Percentiles rank a stretch among this genome's conserved stretches.
Evolutionary conservation across 1,284 basidiomycete species (phyloP).

Genomic region (Mycosarcoma maydis): DNA sequence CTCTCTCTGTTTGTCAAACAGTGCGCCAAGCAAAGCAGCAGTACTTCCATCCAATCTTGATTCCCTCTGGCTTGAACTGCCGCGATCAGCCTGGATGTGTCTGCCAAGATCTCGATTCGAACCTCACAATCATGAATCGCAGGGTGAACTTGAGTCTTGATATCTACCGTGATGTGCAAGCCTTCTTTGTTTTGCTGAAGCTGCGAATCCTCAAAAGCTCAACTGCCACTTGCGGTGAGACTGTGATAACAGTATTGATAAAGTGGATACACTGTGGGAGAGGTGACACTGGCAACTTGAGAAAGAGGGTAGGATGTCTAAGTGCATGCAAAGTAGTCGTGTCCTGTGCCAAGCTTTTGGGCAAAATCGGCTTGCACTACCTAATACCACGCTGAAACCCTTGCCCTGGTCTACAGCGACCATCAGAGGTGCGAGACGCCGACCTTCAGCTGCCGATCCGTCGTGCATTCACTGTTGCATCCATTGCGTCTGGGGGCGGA

Average conservation of each 20-base stretch:
- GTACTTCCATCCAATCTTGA: too few relatives aligned
- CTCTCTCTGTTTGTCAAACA: constrained; percentile 18
- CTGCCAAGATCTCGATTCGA: constrained; percentile 7
- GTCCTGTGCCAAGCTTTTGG: constrained; percentile 6
- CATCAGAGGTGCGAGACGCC: not conserved
- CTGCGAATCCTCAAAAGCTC: too few relatives aligned
- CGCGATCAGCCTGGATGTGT: not conserved
- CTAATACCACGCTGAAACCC: not conserved
- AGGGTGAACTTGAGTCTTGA: too few relatives aligned
- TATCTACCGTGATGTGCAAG: too few relatives aligned
- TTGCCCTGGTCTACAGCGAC: not conserved
- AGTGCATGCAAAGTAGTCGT: not conserved
- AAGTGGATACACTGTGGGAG: too few relatives aligned
- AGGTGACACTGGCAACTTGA: too few relatives aligned
- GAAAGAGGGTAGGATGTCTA: too few relatives aligned
- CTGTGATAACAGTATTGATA: too few relatives aligned
- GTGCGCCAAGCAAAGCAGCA: constrained; percentile 6
- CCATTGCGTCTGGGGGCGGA: constrained; percentile 6
- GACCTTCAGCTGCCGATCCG: constrained; percentile 6
- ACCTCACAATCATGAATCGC: too few relatives aligned
- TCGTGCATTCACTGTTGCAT: not conserved
- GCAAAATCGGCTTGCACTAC: constrained; percentile 5
- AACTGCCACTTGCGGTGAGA: too few relatives aligned
- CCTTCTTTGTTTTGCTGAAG: too few relatives aligned
- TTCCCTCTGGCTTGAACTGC: too few relatives aligned